Conservation (phyloP, 2,329 filamentous ascomycete genomes). For the Microdochium trichocladiopsis region DNA sequence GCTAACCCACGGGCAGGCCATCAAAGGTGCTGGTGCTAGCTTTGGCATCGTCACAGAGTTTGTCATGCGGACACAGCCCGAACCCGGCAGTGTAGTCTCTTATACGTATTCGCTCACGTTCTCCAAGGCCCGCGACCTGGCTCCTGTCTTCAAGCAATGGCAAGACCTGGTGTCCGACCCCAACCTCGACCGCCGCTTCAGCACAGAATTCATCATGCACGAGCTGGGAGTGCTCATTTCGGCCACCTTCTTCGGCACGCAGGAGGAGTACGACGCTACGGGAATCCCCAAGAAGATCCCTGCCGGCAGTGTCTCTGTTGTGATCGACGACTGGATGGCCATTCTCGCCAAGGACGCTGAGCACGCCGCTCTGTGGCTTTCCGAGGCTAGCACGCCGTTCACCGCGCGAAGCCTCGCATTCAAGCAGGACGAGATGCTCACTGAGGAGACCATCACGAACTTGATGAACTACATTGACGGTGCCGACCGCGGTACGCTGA, state of each 20-base stretch:
- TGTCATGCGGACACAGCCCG: constrained; percentile 45
- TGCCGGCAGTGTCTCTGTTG: constrained; percentile 29
- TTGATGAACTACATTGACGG: constrained; percentile 48
- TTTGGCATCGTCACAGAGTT: constrained; percentile 54
- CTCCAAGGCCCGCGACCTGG: constrained; percentile 37
- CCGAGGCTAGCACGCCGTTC: constrained; percentile 41
- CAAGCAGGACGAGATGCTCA: constrained; percentile 37
- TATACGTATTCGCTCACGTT: constrained; percentile 50
- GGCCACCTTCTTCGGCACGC: constrained; percentile 54
- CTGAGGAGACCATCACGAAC: constrained; percentile 32
- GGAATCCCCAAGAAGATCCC: constrained; percentile 43
- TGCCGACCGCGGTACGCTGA: constrained; percentile 38
- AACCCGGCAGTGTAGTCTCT: constrained; percentile 47
- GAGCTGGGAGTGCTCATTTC: constrained; percentile 48
- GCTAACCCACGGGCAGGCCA: constrained; percentile 23
- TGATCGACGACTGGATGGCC: constrained; percentile 57
- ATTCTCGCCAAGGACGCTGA: constrained; percentile 47
- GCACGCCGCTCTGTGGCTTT: constrained; percentile 36
- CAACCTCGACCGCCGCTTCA: constrained; percentile 49
- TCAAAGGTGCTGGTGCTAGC: constrained; percentile 48
- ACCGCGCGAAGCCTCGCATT: constrained; percentile 53
- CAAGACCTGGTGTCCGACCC: constrained; percentile 48
- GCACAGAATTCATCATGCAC: constrained; percentile 47
- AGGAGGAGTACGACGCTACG: constrained; percentile 44
- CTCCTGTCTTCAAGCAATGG: constrained; percentile 47